Percentiles rank a stretch among this genome's conserved stretches.
phyloP scores from a whole-genome alignment of 306 rosid genomes.

The Prunus dulcis region DNA sequence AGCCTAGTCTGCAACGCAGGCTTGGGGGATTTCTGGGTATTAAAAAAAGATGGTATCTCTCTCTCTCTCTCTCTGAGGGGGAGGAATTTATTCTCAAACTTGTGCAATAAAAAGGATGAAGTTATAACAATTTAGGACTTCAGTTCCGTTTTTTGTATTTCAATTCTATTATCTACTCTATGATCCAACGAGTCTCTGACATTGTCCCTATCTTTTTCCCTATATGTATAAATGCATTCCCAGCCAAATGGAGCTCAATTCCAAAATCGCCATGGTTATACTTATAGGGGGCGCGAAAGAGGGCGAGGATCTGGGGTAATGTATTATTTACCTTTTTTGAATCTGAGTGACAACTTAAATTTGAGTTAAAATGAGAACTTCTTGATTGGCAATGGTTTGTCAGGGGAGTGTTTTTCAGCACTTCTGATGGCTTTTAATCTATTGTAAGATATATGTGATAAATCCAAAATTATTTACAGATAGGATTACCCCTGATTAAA shows the following conservation, averaged over 20 bases:
- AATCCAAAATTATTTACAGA: neutral
- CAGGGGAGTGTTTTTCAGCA: neutral
- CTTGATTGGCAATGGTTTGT: neutral
- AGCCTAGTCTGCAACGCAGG: neutral
- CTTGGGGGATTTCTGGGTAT: neutral
- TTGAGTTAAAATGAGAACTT: neutral
- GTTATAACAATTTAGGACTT: neutral
- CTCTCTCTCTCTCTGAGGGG: neutral
- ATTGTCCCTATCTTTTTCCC: slow-evolving; percentile 1
- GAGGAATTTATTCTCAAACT: neutral
- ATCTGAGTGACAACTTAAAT: neutral
- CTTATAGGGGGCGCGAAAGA: slow-evolving; percentile 67
- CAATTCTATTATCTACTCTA: slow-evolving; percentile 1
- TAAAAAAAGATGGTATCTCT: neutral
- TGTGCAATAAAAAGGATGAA: neutral
- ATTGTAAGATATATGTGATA: neutral
- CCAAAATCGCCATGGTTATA: slow-evolving; percentile 45
- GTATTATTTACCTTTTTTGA: slow-evolving; percentile 6
- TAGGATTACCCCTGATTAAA: neutral
- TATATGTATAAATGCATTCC: neutral
- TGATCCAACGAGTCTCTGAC: slow-evolving; percentile 4
- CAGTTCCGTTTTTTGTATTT: neutral
- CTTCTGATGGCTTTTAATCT: neutral
- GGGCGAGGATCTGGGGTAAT: slow-evolving; percentile 80
- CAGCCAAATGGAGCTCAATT: slow-evolving; percentile 63